Conservation (phyloP, 2,329 filamentous ascomycete genomes). For the Zymoseptoria pseudotritici region DNA sequence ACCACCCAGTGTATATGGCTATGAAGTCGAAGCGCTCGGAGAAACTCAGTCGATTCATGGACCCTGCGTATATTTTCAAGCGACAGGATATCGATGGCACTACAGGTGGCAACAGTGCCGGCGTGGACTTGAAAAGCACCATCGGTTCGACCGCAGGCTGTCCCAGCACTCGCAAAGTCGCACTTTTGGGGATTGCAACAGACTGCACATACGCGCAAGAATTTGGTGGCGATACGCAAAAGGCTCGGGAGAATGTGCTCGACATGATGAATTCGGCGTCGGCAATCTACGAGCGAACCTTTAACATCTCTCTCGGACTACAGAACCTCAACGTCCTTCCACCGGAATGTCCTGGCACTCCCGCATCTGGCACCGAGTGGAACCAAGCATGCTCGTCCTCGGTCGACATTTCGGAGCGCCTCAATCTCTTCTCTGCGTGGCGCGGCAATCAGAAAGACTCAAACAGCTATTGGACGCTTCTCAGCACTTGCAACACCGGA, state of each 20-base stretch:
- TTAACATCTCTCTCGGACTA: constrained; percentile 90
- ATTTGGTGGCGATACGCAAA: constrained; percentile 57
- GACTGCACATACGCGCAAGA: constrained; percentile 79
- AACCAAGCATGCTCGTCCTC: constrained; percentile 64
- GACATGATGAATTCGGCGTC: constrained; percentile 79
- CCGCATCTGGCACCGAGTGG: constrained; percentile 66
- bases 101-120: constrained; percentile 66
- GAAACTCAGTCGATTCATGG: constrained; percentile 52
- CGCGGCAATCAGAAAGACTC: constrained; percentile 66
- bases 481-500: constrained; percentile 74
- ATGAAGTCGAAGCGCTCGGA: constrained; percentile 47
- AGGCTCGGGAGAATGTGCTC: constrained; percentile 70
- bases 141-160: constrained; percentile 83
- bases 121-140: constrained; percentile 66
- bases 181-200: constrained; percentile 82
- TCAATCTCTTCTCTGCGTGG: constrained; percentile 87
- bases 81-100: constrained; percentile 60
- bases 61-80: constrained; percentile 61
- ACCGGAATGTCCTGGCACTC: constrained; percentile 62
- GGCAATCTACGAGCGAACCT: constrained; percentile 76
- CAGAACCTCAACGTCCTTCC: constrained; percentile 76
- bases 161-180: constrained; percentile 82
- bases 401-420: constrained; percentile 62
- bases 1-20: constrained; percentile 56
- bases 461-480: constrained; percentile 89